A percentile compares a stretch with the other conserved stretches of the same genome.
These are phyloP conservation scores for Cladophialophora chaetospira DNA, from an alignment of 2,329 filamentous ascomycete species.

Conservation along the genomic window DNA sequence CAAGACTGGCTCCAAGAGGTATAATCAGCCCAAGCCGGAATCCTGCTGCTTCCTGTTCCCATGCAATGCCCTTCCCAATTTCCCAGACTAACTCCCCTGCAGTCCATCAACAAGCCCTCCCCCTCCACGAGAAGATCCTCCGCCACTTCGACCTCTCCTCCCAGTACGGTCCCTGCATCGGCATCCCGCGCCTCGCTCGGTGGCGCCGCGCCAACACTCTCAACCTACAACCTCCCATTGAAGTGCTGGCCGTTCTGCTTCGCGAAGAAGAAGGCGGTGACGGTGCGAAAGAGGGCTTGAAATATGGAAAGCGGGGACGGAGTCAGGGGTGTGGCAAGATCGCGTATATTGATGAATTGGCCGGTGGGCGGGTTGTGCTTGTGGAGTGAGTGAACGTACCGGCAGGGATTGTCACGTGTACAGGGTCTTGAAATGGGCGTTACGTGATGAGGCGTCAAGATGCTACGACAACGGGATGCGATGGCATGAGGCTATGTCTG, in stretches of 20 bases:
- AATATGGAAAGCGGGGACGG: not conserved
- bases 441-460: not conserved
- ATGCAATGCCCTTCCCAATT: not conserved
- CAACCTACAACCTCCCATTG: constrained; percentile 83
- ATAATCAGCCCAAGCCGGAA: not conserved
- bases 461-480: not conserved
- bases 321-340: constrained; percentile 27
- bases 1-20: constrained; percentile 65
- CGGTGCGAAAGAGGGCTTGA: not conserved
- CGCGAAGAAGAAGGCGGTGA: constrained; percentile 55
- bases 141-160: constrained; percentile 89
- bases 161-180: constrained; percentile 90
- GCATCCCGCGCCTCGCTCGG: constrained; percentile 75
- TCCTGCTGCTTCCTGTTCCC: not conserved
- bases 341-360: constrained; percentile 33
- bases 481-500: too few relatives aligned
- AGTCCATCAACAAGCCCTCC: constrained; percentile 77
- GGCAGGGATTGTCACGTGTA: not conserved
- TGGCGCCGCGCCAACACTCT: constrained; percentile 85
- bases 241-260: constrained; percentile 82
- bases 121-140: constrained; percentile 78
- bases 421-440: not conserved
- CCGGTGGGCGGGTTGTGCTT: constrained; percentile 24
- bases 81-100: not conserved
- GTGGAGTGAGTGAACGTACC: constrained; percentile 10